Evolutionary conservation across 2,329 filamentous ascomycete genomes (phyloP), one percentile per base, ranked within the genome.

Genomic region (Aureobasidium uvarum): DNA sequence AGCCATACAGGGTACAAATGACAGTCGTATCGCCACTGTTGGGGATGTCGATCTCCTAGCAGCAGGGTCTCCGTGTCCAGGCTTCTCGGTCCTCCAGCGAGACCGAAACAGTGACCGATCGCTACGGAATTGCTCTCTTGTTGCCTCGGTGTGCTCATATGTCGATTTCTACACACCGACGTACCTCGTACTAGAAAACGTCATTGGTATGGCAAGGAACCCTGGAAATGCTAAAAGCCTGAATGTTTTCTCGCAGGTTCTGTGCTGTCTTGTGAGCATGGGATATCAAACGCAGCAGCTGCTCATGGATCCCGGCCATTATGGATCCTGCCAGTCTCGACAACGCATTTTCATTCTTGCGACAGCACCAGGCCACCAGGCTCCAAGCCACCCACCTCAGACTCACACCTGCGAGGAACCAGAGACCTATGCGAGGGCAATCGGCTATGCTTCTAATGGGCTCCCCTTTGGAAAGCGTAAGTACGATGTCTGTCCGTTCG

Each of bases 131-230:
- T 89, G 89, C 39, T 93, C 90, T 0, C 84, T 95, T 36, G 84
- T 95, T 0, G 90, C 89, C 0, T 89, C 89, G 0, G 91, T 94
- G 43, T 87, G 87, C 0, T 86, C 90, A 0, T 91, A 84, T 66
- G 80, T 94, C 1, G 91, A 96, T 68, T 77, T 91, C 0, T 92
- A 91, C 69, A 83, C 88, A 0, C 91, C 91, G 0, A 81, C 84
- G n/a, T 94, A 90, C 71, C 89, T 87, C 0, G 69, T 94, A 0
- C 80, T 96, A 0, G 91, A 96, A 74, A 96, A 96, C 69, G 91
- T 96, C 0, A 76, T 84, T 0, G 81, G 78, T 0, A 91, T 94
- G 77, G 83, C 89, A 0, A 81, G 77, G 54, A 56, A 55, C 14
- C 41, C 62, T 2, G 63, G 67, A n/a, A 71, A 72, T 13, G 60